Conservation (phyloP, 306 rosid genomes). For the Vigna angularis region DNA sequence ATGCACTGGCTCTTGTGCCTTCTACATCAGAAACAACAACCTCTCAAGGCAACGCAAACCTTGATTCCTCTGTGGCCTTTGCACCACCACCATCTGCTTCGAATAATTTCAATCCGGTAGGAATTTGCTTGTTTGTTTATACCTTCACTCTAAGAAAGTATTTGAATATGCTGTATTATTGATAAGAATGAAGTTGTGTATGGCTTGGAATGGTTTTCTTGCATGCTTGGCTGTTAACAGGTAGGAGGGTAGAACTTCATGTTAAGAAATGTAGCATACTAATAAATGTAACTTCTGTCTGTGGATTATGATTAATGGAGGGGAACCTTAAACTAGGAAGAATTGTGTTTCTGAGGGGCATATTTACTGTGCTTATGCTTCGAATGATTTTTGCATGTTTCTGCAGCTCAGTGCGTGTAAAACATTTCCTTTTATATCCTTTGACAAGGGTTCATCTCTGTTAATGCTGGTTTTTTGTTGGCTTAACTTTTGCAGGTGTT, state of each 20-base stretch:
- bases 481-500: conserved; percentile 58
- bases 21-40: conserved; percentile 51
- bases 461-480: conserved; percentile 30
- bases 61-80: conserved; percentile 51
- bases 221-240: conserved; percentile 5
- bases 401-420: neutral
- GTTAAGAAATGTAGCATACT: conserved; percentile 3
- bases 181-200: neutral
- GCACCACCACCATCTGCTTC: conserved; percentile 49
- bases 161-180: neutral
- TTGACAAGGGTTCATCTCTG: neutral
- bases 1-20: conserved; percentile 72
- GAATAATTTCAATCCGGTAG: conserved; percentile 61
- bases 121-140: conserved; percentile 10
- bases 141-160: conserved; percentile 2
- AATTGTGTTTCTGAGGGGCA: neutral
- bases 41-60: conserved; percentile 48
- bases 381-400: conserved; percentile 20
- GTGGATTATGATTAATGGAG: conserved; percentile 14
- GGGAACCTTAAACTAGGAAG: conserved; percentile 15
- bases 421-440: conserved; percentile 9
- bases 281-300: neutral
- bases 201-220: conserved; percentile 15
- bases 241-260: conserved; percentile 3
- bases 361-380: neutral